Percentiles rank a stretch among this genome's conserved stretches.
Evolutionary conservation across 1,284 basidiomycete species (phyloP).

Genomic region (Tilletiopsis washingtonensis): DNA sequence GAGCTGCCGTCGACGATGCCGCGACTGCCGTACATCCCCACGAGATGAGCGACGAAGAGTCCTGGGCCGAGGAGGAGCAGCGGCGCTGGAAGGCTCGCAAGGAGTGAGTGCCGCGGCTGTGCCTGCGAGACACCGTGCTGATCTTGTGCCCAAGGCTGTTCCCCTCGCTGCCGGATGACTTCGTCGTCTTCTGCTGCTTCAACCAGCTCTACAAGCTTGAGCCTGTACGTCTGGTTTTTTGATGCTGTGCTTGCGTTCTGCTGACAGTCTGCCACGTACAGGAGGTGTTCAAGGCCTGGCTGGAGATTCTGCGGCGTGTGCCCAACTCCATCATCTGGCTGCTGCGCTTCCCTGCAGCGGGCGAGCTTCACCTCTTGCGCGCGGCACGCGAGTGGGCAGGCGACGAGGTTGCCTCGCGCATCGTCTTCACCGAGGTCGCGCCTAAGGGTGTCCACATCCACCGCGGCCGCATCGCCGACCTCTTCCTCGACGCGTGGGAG

Average conservation of each 20-base stretch:
- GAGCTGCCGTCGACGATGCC: conserved; percentile 3
- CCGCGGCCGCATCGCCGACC: conserved; percentile 56
- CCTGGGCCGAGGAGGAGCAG: conserved; percentile 54
- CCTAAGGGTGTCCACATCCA: conserved; percentile 56
- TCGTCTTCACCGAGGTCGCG: conserved; percentile 58
- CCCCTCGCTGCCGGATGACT: conserved; percentile 50
- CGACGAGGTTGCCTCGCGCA: conserved; percentile 54
- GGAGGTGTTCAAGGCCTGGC: conserved; percentile 57
- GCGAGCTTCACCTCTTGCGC: conserved; percentile 55
- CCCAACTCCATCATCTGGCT: conserved; percentile 59
- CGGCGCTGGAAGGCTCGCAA: conserved; percentile 52
- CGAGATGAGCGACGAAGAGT: conserved; percentile 24
- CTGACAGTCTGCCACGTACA: not conserved
- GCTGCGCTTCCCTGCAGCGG: conserved; percentile 57
- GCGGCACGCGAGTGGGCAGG: conserved; percentile 56
- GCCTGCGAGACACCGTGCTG: not conserved
- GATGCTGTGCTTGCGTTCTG: not conserved
- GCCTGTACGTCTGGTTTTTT: conserved; percentile 8
- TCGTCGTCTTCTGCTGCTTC: conserved; percentile 59
- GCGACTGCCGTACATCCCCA: not conserved
- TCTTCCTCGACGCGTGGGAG: conserved; percentile 61
- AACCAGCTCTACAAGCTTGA: conserved; percentile 54
- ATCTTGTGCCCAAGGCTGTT: conserved; percentile 50
- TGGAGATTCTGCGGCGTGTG: conserved; percentile 54
- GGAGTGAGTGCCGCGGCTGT: conserved; percentile 3